Conservation (phyloP, 179 eudicot species). For the Dionaea muscipula region DNA sequence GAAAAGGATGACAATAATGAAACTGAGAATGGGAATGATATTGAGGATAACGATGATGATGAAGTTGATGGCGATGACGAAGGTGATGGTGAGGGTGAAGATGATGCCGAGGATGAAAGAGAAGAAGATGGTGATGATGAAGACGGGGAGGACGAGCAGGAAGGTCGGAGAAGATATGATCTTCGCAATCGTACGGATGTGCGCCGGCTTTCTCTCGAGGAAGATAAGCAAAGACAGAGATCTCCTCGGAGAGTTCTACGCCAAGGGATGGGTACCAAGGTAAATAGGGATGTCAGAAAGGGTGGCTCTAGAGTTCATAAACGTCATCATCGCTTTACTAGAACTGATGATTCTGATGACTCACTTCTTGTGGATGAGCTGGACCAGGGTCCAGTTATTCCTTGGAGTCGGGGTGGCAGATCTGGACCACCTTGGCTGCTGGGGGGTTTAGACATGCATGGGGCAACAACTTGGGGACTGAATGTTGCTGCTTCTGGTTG, state of each 20-base stretch:
- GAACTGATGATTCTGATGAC: constrained; percentile 94
- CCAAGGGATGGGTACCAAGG: constrained; percentile 91
- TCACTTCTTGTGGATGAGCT: constrained; percentile 97
- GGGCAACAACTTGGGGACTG: constrained; percentile 79
- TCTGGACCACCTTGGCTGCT: constrained; percentile 90
- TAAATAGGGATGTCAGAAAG: constrained; percentile 69
- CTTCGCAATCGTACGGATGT: constrained; percentile 90
- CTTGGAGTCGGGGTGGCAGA: constrained; percentile 91
- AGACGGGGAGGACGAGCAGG: constrained; percentile 73
- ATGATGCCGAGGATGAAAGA: constrained; percentile 27
- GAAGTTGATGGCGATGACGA: constrained; percentile 58
- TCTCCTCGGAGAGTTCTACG: constrained; percentile 88
- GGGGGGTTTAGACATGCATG: constrained; percentile 83
- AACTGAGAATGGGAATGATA: constrained; percentile 57
- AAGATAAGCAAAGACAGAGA: constrained; percentile 74
- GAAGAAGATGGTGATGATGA: constrained; percentile 59
- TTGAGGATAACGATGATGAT: constrained; percentile 55
- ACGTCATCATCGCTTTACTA: constrained; percentile 79
- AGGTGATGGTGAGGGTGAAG: constrained; percentile 43
- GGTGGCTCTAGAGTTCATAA: constrained; percentile 86
- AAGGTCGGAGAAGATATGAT: constrained; percentile 85
- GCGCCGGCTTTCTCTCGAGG: constrained; percentile 66
- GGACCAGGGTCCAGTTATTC: constrained; percentile 88
- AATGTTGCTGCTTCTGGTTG: constrained; percentile 98
- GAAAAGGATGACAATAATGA: constrained; percentile 61